phyloP scores from a whole-genome alignment of 805 yeast species.

The Kuraishia cidri region DNA sequence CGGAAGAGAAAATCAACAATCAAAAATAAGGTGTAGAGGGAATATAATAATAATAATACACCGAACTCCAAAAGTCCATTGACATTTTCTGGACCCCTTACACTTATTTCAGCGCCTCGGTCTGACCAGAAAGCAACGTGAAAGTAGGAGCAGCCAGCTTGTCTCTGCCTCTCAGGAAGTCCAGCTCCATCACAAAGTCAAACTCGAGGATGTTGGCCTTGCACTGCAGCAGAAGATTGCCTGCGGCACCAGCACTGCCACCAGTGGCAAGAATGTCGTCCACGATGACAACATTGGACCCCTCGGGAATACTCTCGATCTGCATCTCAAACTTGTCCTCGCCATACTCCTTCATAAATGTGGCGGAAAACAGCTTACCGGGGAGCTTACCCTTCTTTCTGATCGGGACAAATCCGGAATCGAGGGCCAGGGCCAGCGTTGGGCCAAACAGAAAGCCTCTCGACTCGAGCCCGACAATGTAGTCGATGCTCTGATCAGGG shows the following conservation, averaged over 20 bases:
- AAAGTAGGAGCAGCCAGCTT: conserved; percentile 80
- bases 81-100: too few relatives aligned
- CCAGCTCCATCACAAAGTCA: conserved; percentile 87
- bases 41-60: too few relatives aligned
- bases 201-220: conserved; percentile 74
- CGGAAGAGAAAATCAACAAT: too few relatives aligned
- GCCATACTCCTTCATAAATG: conserved; percentile 89
- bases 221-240: conserved; percentile 61
- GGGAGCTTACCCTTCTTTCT: conserved; percentile 96
- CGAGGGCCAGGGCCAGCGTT: conserved; percentile 78
- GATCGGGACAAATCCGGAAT: conserved; percentile 89
- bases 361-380: conserved; percentile 66
- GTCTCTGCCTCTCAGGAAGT: conserved; percentile 90
- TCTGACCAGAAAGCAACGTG: conserved; percentile 81
- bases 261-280: conserved; percentile 99
- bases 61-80: too few relatives aligned
- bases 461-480: conserved; percentile 89
- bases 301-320: conserved; percentile 67
- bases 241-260: conserved; percentile 94
- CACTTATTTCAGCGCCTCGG: conserved; percentile 25
- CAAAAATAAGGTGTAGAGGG: too few relatives aligned
- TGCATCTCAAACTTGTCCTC: conserved; percentile 85
- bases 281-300: conserved; percentile 76
- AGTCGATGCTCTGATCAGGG: conserved; percentile 62
- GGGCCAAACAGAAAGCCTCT: conserved; percentile 98